Conservation (phyloP, 306 rosid genomes). For the Glycine latifolia region DNA sequence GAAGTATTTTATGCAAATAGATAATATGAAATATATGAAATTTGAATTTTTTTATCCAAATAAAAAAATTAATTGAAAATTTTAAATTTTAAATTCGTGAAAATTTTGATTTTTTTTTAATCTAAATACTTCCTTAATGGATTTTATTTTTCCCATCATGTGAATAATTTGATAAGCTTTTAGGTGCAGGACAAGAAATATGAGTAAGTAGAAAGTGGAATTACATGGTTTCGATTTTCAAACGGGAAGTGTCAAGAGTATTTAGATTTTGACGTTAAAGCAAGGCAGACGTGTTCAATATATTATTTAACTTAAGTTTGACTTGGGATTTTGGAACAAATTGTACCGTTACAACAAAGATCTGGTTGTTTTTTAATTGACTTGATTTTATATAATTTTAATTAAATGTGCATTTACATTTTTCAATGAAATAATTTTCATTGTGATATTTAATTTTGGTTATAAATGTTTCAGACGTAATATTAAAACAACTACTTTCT, state of each 20-base stretch:
- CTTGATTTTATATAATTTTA: background rate
- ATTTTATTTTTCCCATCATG: background rate
- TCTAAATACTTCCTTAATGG: background rate
- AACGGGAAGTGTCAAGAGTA: background rate
- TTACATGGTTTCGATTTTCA: background rate
- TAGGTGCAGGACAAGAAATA: background rate
- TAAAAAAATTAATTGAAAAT: no score
- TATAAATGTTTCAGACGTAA: background rate
- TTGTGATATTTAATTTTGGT: background rate
- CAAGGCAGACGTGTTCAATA: background rate
- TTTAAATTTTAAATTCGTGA: background rate
- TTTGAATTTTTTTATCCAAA: background rate
- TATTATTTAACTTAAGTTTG: constrained; percentile 3
- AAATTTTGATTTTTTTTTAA: no score
- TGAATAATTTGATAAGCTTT: background rate
- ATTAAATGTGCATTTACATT: background rate
- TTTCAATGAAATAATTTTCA: background rate
- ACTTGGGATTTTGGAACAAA: constrained; percentile 17
- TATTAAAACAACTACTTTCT: background rate
- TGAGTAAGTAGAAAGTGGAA: constrained; percentile 36
- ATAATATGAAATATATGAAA: background rate
- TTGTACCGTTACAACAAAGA: constrained; percentile 33
- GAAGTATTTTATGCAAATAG: background rate
- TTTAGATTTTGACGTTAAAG: constrained; percentile 6
- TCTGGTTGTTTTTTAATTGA: background rate